Conservation (phyloP, 306 rosid genomes). For the Cucurbita pepo region DNA sequence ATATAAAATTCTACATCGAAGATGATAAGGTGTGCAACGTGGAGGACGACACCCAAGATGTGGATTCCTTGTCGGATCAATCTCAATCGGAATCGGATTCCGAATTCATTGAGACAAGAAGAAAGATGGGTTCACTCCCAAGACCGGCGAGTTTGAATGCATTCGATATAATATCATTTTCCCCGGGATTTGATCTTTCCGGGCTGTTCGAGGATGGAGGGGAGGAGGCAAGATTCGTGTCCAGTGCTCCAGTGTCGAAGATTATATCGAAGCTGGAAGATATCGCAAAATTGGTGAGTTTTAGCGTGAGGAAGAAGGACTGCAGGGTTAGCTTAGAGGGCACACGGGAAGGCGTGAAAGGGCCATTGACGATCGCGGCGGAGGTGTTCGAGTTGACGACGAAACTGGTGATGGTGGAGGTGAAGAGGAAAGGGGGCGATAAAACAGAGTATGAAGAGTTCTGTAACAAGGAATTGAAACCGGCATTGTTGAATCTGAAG, state of each 20-base stretch:
- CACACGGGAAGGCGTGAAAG: constrained; percentile 55
- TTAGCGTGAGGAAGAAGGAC: constrained; percentile 75
- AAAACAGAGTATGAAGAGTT: constrained; percentile 59
- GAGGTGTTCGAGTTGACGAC: constrained; percentile 83
- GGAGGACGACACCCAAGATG: constrained; percentile 21
- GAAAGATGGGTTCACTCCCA: constrained; percentile 12
- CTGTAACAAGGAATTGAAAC: constrained; percentile 46
- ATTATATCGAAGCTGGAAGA: constrained; percentile 80
- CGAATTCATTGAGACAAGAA: constrained; percentile 13
- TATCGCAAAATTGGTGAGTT: constrained; percentile 58
- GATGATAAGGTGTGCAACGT: constrained; percentile 66
- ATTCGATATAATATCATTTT: constrained; percentile 72
- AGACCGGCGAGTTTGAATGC: constrained; percentile 84
- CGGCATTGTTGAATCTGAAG: constrained; percentile 48
- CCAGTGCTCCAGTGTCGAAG: constrained; percentile 49
- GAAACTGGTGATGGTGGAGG: constrained; percentile 66
- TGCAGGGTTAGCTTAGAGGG: constrained; percentile 85
- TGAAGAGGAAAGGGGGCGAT: constrained; percentile 83
- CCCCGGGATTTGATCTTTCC: constrained; percentile 64
- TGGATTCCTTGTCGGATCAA: constrained; percentile 34
- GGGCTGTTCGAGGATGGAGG: constrained; percentile 82
- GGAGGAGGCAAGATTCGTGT: constrained; percentile 59
- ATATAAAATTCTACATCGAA: constrained; percentile 69
- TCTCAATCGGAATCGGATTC: constrained; percentile 28
- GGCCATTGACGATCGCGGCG: constrained; percentile 77